Evolutionary conservation across 2,329 filamentous ascomycete species (phyloP).

Genomic region (Colletotrichum orchidophilum): DNA sequence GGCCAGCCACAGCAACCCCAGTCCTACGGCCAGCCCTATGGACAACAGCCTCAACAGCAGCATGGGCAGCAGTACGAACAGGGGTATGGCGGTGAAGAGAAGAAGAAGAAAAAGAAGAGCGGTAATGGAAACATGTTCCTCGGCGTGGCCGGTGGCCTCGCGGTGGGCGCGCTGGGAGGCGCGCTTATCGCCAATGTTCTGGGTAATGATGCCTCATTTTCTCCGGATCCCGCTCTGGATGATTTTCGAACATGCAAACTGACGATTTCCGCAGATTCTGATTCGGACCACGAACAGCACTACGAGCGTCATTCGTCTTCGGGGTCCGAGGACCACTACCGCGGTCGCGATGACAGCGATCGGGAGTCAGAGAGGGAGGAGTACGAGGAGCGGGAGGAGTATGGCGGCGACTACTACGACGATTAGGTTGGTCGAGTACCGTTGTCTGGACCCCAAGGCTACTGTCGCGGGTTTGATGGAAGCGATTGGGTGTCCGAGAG

Average conservation of each 20-base stretch:
- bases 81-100: conserved; percentile 19
- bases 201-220: conserved; percentile 52
- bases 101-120: conserved; percentile 47
- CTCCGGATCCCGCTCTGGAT: not conserved
- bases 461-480: too few species aligned
- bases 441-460: too few species aligned
- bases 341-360: conserved; percentile 14
- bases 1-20: not conserved
- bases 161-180: conserved; percentile 64
- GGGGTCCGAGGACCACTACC: conserved; percentile 28
- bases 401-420: conserved; percentile 41
- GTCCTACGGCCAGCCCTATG: conserved; percentile 7
- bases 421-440: conserved; percentile 21
- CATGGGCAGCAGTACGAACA: conserved; percentile 23
- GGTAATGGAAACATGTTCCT: conserved; percentile 61
- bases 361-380: conserved; percentile 54
- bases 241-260: not conserved
- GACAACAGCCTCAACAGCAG: not conserved
- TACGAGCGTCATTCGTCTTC: conserved; percentile 20
- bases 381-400: conserved; percentile 61
- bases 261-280: not conserved
- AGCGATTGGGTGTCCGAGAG: not conserved
- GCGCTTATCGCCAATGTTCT: conserved; percentile 65
- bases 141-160: conserved; percentile 66
- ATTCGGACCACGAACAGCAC: conserved; percentile 11